Evolutionary conservation across 1,139 yeast species (phyloP), one percentile per base, ranked within the genome.

Genomic region (Kurtzmaniella natalensis): DNA sequence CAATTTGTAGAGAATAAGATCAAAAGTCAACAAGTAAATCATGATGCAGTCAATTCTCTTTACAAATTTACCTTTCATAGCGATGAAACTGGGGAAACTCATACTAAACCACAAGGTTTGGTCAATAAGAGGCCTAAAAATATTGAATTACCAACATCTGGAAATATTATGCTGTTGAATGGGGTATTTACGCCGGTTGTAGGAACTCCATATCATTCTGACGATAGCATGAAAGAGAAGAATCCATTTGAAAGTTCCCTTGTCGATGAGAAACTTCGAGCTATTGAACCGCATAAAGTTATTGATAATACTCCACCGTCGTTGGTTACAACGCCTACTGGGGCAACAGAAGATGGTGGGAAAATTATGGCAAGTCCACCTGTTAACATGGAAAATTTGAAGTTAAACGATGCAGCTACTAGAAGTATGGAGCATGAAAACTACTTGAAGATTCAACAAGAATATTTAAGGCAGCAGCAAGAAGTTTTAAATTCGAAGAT

Each of bases 201-300:
- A 21, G 51, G 47, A 33, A 62, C 72, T 1, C 73, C 73, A 2
- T 43, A 46, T 14, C 47, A 46, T 22, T 28, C 24, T 20, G 30
- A 19, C 19, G 18, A 7, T 26, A 28, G 14, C 14, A 49, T 50
- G 4, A 40, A 48, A 3, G 68, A 60, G 31, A 51, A 46, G 13
- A 67, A 67, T 43, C 72, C 72, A 36, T 68, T 68, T 41, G 73
- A 66, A 24, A 53, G 49, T 18, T 51, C 59, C 1, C 63, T 64
- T 31, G 26, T 23, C 6, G 26, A 23, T 16, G 14, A 23, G 13
- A 23, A 23, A 4, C 16, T 14, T 4, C n/a, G n/a, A n/a, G n/a
- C n/a, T n/a, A n/a, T n/a, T n/a, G n/a, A n/a, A n/a, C n/a, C n/a
- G n/a, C 34, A 44, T 33, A 37, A 42, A n/a, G 46, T 44, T 1